Evolutionary conservation across 2,329 filamentous ascomycete genomes (phyloP).

Genomic region (Ilyonectria mors-panacis): DNA sequence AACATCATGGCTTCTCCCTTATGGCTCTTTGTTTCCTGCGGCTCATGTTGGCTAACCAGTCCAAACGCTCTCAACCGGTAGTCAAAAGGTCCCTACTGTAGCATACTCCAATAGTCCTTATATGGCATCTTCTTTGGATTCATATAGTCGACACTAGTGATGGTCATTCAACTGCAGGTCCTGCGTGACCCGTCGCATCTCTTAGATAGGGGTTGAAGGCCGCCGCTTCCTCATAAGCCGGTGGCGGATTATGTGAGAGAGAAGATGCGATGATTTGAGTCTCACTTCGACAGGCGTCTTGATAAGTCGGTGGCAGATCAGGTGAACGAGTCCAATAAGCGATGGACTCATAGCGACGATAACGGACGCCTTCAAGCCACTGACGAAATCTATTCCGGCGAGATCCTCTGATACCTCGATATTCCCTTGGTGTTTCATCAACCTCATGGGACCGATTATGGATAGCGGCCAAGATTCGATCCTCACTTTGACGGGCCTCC

Average conservation of each 20-base stretch:
- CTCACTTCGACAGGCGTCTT: constrained; percentile 1
- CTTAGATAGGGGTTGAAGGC: not conserved
- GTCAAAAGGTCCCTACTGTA: no score
- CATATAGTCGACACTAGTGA: not conserved
- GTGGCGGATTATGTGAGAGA: not conserved
- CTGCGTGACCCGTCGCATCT: not conserved
- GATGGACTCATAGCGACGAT: not conserved
- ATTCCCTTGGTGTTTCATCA: no score
- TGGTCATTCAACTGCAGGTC: not conserved
- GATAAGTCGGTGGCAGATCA: not conserved
- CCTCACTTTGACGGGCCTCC: not conserved
- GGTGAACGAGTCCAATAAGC: not conserved
- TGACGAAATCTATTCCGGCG: no score
- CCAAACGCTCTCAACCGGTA: no score
- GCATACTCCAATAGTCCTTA: no score
- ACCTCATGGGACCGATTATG: not conserved
- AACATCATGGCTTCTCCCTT: no score
- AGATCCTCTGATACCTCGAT: no score
- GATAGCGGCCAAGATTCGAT: not conserved
- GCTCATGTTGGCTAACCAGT: no score
- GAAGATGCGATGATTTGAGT: not conserved
- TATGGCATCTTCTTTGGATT: no score
- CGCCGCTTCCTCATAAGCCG: not conserved
- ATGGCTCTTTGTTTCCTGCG: no score
- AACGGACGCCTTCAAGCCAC: no score